These are phyloP conservation scores for Heliamphora pulchella DNA, from an alignment of 179 eudicot species.

Conservation along the genomic window DNA sequence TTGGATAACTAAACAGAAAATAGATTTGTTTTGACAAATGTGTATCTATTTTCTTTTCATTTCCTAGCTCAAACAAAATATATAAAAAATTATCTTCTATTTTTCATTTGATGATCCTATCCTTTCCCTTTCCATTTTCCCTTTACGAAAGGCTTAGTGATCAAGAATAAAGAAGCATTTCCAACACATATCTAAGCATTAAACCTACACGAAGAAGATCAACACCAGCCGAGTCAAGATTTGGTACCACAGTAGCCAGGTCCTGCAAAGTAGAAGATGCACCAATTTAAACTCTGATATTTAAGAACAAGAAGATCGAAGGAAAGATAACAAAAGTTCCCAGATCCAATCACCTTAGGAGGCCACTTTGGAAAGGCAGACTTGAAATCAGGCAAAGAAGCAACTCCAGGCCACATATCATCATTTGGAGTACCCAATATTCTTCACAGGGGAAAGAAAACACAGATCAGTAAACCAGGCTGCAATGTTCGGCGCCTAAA, in stretches of 20 bases:
- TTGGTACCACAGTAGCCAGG: conserved; percentile 56
- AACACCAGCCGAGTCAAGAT: conserved; percentile 66
- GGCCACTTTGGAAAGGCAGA: conserved; percentile 78
- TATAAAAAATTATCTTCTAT: no score
- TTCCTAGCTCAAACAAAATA: no score
- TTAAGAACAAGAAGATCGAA: not conserved
- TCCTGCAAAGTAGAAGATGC: conserved; percentile 41
- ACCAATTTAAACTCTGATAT: not conserved
- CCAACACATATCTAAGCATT: not conserved
- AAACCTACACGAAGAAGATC: conserved; percentile 74
- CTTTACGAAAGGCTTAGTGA: no score
- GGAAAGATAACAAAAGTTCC: not conserved
- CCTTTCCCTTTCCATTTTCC: no score
- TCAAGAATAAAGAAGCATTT: not conserved
- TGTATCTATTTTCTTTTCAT: no score
- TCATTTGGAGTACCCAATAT: conserved; percentile 87
- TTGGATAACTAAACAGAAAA: no score
- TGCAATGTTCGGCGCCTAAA: not conserved
- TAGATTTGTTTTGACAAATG: no score
- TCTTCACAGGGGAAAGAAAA: conserved; percentile 29
- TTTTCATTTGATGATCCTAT: no score
- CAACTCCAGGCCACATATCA: conserved; percentile 90
- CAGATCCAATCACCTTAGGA: conserved; percentile 45
- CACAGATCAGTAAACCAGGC: not conserved
- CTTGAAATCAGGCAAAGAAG: conserved; percentile 83